Percentiles rank a stretch among this genome's conserved stretches.
Conservation (phyloP, 2,329 filamentous ascomycete species). For the Penicillium sp. region DNA sequence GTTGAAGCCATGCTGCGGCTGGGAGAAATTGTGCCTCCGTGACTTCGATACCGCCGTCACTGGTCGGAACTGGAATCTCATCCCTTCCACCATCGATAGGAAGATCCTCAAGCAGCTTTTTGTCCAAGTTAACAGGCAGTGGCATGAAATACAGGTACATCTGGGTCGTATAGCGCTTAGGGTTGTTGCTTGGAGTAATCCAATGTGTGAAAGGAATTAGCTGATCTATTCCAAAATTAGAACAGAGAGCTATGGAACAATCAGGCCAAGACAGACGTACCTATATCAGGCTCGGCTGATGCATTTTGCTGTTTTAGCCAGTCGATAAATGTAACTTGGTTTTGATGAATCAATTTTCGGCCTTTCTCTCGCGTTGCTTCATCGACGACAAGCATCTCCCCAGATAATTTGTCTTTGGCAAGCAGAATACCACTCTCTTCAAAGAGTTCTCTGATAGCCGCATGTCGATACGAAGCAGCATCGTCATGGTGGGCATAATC, state of each 20-base stretch:
- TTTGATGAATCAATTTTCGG: slow-evolving; percentile 69
- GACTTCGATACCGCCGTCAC: slow-evolving; percentile 70
- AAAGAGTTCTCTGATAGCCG: slow-evolving; percentile 88
- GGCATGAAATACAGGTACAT: slow-evolving; percentile 96
- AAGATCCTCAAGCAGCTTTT: slow-evolving; percentile 36
- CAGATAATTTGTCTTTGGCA: slow-evolving; percentile 52
- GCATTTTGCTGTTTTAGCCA: slow-evolving; percentile 58
- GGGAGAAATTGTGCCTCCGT: slow-evolving; percentile 80
- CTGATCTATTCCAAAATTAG: slow-evolving; percentile 51
- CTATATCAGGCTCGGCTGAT: slow-evolving; percentile 60
- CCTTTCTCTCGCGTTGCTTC: slow-evolving; percentile 66
- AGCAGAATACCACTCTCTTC: slow-evolving; percentile 92
- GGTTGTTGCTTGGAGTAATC: slow-evolving; percentile 76
- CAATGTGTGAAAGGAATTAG: slow-evolving; percentile 87
- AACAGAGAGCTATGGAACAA: background rate
- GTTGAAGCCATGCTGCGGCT: slow-evolving; percentile 69
- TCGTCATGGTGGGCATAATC: slow-evolving; percentile 69
- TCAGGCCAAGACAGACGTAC: slow-evolving; percentile 37
- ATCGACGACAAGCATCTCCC: slow-evolving; percentile 63
- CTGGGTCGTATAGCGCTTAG: slow-evolving; percentile 86
- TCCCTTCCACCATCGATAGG: slow-evolving; percentile 52
- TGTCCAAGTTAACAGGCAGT: slow-evolving; percentile 45
- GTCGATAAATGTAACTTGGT: slow-evolving; percentile 66
- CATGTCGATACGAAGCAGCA: slow-evolving; percentile 73
- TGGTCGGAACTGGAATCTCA: slow-evolving; percentile 69